Percentiles rank a stretch among this genome's conserved stretches.
Evolutionary conservation across 305 asterid genomes (phyloP).

Genomic region (Fraxinus nigra): DNA sequence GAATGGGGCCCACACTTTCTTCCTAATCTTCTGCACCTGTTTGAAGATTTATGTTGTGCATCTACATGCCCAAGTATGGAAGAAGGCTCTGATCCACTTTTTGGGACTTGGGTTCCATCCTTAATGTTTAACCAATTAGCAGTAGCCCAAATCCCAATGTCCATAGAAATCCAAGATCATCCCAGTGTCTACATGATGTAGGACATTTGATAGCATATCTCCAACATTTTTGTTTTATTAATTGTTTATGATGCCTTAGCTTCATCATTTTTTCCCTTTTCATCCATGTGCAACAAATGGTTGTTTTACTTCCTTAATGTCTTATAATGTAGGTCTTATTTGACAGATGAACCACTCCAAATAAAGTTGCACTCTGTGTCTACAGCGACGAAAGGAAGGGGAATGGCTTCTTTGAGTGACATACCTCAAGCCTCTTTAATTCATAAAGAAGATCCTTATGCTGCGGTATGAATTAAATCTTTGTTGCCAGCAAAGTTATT

Average conservation of each 20-base stretch:
- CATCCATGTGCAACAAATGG: slow-evolving; percentile 24
- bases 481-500: neutral
- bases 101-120: neutral
- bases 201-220: neutral
- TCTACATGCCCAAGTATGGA: neutral
- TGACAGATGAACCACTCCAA: slow-evolving; percentile 57
- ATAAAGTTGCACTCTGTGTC: slow-evolving; percentile 43
- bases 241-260: slow-evolving; percentile 2
- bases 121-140: neutral
- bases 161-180: neutral
- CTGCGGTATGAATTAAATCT: slow-evolving; percentile 56
- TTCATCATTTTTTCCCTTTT: neutral
- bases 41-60: neutral
- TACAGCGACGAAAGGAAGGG: slow-evolving; percentile 65
- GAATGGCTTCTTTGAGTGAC: slow-evolving; percentile 52
- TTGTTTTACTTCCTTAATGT: slow-evolving; percentile 37
- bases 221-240: slow-evolving; percentile 12
- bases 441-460: slow-evolving; percentile 83
- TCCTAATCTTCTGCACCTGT: neutral
- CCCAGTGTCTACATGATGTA: neutral
- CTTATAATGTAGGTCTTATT: slow-evolving; percentile 67
- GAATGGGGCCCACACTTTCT: neutral
- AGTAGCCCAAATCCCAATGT: neutral
- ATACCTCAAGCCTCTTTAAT: slow-evolving; percentile 62
- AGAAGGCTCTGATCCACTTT: neutral